Evolutionary conservation across 1,139 yeast species (phyloP).

Genomic region (Pichia terricola): DNA sequence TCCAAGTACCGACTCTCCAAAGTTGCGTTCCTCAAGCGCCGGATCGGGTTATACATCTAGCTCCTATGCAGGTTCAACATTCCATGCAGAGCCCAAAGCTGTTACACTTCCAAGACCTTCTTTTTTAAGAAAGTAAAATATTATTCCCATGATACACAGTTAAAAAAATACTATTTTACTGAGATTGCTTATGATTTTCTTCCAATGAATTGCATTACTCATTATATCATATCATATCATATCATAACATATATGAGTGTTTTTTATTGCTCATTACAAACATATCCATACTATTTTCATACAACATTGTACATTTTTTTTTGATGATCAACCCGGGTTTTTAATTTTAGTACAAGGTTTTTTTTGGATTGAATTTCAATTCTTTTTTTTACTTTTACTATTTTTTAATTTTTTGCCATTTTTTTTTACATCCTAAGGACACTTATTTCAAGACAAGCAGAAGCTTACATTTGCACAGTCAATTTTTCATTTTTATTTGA

Average conservation of each 20-base stretch:
- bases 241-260: not conserved
- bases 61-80: conserved; percentile 48
- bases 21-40: conserved; percentile 20
- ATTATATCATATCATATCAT: not conserved
- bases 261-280: not conserved
- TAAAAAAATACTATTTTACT: too few relatives aligned
- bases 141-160: not conserved
- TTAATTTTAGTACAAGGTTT: too few relatives aligned
- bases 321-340: too few relatives aligned
- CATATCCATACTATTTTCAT: too few relatives aligned
- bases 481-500: too few relatives aligned
- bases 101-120: conserved; percentile 49
- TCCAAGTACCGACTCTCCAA: conserved; percentile 11
- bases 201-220: not conserved
- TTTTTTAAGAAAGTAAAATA: conserved; percentile 26
- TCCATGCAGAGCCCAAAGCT: conserved; percentile 50
- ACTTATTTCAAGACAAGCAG: too few relatives aligned
- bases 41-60: conserved; percentile 4
- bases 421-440: too few relatives aligned
- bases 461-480: too few relatives aligned
- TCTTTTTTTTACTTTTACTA: too few relatives aligned
- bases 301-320: too few relatives aligned
- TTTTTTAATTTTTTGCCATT: too few relatives aligned
- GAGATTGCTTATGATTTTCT: not conserved
- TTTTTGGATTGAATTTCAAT: too few relatives aligned